Conservation (phyloP, 2,329 filamentous ascomycete genomes). For the Aspergillus versicolor region DNA sequence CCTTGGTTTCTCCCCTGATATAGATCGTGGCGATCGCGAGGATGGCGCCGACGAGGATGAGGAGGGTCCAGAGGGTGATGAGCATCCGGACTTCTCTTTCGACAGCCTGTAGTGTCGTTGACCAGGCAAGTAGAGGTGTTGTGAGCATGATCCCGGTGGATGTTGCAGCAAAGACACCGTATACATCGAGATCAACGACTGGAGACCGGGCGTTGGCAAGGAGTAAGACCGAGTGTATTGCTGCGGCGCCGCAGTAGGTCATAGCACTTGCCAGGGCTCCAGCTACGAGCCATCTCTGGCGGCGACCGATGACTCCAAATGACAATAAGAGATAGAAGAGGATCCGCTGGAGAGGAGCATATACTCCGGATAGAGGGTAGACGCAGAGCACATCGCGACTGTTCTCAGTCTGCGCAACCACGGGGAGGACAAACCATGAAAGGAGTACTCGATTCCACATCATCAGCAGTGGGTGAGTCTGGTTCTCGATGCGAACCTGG, state of each 20-base stretch:
- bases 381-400: background rate
- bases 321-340: constrained; percentile 3
- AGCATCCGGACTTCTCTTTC: background rate
- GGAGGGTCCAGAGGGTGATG: background rate
- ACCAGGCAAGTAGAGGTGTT: background rate
- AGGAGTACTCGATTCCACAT: background rate
- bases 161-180: constrained; percentile 3
- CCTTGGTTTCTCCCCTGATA: background rate
- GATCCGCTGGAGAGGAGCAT: constrained; percentile 3
- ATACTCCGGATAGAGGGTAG: background rate
- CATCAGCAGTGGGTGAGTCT: no score
- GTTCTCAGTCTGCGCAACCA: background rate
- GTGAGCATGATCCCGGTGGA: constrained; percentile 5
- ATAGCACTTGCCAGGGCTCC: constrained; percentile 6
- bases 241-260: constrained; percentile 3
- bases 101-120: background rate
- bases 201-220: background rate
- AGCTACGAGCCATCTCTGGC: constrained; percentile 7
- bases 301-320: constrained; percentile 2
- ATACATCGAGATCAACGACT: constrained; percentile 3
- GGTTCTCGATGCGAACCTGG: no score
- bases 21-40: background rate
- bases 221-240: background rate
- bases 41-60: background rate
- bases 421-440: background rate